These are phyloP conservation scores for Xylaria scruposa DNA, from an alignment of 495 filamentous ascomycete species.

Conservation along the genomic window DNA sequence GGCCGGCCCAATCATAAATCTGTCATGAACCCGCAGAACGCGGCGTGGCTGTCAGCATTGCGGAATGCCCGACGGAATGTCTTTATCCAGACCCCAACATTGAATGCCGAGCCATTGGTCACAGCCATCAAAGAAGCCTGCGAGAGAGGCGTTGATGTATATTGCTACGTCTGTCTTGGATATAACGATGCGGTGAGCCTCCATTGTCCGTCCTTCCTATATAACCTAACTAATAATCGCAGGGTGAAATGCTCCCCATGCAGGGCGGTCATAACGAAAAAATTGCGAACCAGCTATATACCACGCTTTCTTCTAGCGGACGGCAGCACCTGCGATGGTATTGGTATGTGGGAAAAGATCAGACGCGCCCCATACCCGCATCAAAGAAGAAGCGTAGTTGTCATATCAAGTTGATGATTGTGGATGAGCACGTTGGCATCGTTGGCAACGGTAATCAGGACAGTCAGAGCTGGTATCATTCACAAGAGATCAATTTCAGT, in stretches of 20 bases:
- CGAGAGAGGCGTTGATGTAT: slow-evolving; percentile 69
- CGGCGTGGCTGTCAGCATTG: slow-evolving; percentile 68
- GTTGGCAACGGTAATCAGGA: slow-evolving; percentile 81
- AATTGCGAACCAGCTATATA: slow-evolving; percentile 64
- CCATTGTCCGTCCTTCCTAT: neutral
- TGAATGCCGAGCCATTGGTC: slow-evolving; percentile 66
- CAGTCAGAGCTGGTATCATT: slow-evolving; percentile 81
- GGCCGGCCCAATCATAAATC: slow-evolving; percentile 65
- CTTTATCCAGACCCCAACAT: slow-evolving; percentile 77
- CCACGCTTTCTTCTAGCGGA: slow-evolving; percentile 53
- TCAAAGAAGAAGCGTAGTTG: slow-evolving; percentile 67
- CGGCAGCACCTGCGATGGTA: slow-evolving; percentile 59
- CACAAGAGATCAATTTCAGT: slow-evolving; percentile 69
- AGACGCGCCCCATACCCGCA: slow-evolving; percentile 67
- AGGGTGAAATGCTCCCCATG: slow-evolving; percentile 74
- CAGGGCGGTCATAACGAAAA: slow-evolving; percentile 82
- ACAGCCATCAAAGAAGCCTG: slow-evolving; percentile 58
- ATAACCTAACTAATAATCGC: neutral
- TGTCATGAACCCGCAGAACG: slow-evolving; percentile 71
- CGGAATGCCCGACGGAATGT: slow-evolving; percentile 65
- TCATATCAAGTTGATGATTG: slow-evolving; percentile 79
- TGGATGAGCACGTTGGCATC: slow-evolving; percentile 70
- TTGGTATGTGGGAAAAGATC: slow-evolving; percentile 78
- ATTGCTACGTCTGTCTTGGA: slow-evolving; percentile 73
- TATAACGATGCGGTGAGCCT: slow-evolving; percentile 71